Evolutionary conservation across 441 rosid genomes (phyloP), one percentile per base, ranked within the genome.

Genomic region (Metrosideros polymorpha): DNA sequence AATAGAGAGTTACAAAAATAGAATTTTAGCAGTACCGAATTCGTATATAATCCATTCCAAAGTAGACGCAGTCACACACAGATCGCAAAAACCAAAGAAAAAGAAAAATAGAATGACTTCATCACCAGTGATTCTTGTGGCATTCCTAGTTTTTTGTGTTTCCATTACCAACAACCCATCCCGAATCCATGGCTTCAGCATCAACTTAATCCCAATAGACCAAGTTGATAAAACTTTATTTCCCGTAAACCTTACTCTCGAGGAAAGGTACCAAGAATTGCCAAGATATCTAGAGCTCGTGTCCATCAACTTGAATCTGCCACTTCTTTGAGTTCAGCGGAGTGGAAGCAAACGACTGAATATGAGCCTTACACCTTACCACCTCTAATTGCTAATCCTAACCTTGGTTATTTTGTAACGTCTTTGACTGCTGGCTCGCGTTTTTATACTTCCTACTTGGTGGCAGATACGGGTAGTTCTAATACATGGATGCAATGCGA

Each of bases 361-460:
- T 9, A 32, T 35, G 45, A 63, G 45, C 77, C 77, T 66, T 32
- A 4, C 5, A 18, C 76, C 77, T 35, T 35, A 4, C 7, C 3
- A 66, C 0, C 45, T 66, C 14, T 6, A 66, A 32, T 66, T 3
- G 4, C 45, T 4, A 19, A 0, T 0, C 0, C 18, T 19, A 35
- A 66, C 43, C 45, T 18, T 19, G 45, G 27, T 35, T 32, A 18
- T 0, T 30, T 63, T 18, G 12, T 18, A 8, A 32, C 71, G n/a
- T 63, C 24, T 63, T 30, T 63, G 22, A 18, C 12, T 3, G 6
- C 18, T 9, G 43, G 76, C 25, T 30, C 76, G 4, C 27, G 5
- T 19, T 66, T 13, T 9, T 35, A 35, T 19, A 39, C 45, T 66
- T 10, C 42, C 13, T 12, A 66, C 77, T 66, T 66, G 77, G 2